Percentiles rank a stretch among this genome's conserved stretches.
Conservation (phyloP, 2,329 filamentous ascomycete species). For the Penicillium aurantiogriseum region DNA sequence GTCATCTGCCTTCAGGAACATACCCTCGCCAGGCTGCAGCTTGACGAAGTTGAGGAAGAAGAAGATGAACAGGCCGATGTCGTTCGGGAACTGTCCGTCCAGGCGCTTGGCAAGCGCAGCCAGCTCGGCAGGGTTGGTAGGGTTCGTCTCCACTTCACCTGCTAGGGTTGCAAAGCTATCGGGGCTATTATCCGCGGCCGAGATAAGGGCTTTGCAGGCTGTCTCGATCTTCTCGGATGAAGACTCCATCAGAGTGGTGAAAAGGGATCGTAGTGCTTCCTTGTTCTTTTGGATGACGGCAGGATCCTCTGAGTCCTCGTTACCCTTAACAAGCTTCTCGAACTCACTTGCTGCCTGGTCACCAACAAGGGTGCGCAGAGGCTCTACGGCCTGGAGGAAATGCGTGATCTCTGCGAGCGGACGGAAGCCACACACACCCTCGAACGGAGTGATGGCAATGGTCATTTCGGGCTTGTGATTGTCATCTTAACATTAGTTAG, state of each 20-base stretch:
- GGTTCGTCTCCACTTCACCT: slow-evolving; percentile 35
- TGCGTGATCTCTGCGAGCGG: slow-evolving; percentile 82
- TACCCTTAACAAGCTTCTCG: slow-evolving; percentile 57
- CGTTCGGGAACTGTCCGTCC: slow-evolving; percentile 78
- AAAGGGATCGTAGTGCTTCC: slow-evolving; percentile 70
- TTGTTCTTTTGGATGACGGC: slow-evolving; percentile 64
- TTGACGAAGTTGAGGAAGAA: slow-evolving; percentile 98
- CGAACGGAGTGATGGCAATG: slow-evolving; percentile 93
- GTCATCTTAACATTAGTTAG: slow-evolving; percentile 63
- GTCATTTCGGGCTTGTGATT: slow-evolving; percentile 99
- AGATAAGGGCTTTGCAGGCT: slow-evolving; percentile 67
- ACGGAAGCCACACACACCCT: slow-evolving; percentile 93
- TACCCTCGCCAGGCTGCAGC: slow-evolving; percentile 82
- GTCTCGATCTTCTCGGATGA: slow-evolving; percentile 63
- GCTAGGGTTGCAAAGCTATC: slow-evolving; percentile 66
- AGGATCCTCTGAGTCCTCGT: slow-evolving; percentile 50
- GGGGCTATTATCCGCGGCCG: slow-evolving; percentile 66
- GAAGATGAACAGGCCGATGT: slow-evolving; percentile 90
- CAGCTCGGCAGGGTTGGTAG: slow-evolving; percentile 56
- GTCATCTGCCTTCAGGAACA: slow-evolving; percentile 94
- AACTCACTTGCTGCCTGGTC: slow-evolving; percentile 50
- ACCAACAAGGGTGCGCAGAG: slow-evolving; percentile 66
- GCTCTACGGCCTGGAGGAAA: slow-evolving; percentile 68
- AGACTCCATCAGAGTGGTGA: slow-evolving; percentile 77
- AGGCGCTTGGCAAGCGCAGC: slow-evolving; percentile 74